Evolutionary conservation across 75 land plant genomes (phyloP), one percentile per base, ranked within the genome.

Genomic region (Pinus taeda): DNA sequence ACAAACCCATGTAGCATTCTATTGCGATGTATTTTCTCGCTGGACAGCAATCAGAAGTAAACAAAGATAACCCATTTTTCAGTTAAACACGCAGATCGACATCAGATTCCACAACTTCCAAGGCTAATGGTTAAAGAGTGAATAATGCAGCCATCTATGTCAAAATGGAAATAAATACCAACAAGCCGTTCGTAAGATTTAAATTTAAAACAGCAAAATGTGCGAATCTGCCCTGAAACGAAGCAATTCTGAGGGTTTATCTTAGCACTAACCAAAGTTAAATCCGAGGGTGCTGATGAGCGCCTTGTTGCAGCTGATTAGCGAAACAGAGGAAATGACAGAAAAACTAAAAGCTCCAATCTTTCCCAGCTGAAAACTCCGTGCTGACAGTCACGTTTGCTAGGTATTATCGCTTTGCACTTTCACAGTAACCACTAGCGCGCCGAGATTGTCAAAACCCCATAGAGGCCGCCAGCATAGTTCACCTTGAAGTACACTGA

Each of bases 281-380:
- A 92, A 92, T 29, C 86, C 84, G 15, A 92, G 86, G 13, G 91
- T 72, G 83, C 86, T 89, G 37, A 92, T 91, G 63, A 92, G 88
- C 26, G 94, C 94, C 79, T 92, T 92, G 80, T 89, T 92, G 82
- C 93, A 92, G n/a, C 89, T 87, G 58, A 92, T 91, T 57, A 92
- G 89, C 30, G 93, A 85, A n/a, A 92, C 94, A 7, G 94, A 92
- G 13, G 94, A 92, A 8, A 89, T 83, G 49, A 92, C 94, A 56
- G 94, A 92, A n/a, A 92, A 79, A 61, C 86, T 67, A 71, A 92
- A 70, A 22, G 94, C 92, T 18, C 92, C 92, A 0, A 87, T 77
- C 18, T 89, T 89, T 22, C 94, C 94, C 30, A 91, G 79, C 89
- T 89, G 93, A 60, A 84, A 26, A 86, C 79, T 81, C 78, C 78